A percentile compares a stretch with the other conserved stretches of the same genome.
These are phyloP conservation scores for Debaryomyces psychrophilus DNA, from an alignment of 1,139 yeast species.

Conservation along the genomic window DNA sequence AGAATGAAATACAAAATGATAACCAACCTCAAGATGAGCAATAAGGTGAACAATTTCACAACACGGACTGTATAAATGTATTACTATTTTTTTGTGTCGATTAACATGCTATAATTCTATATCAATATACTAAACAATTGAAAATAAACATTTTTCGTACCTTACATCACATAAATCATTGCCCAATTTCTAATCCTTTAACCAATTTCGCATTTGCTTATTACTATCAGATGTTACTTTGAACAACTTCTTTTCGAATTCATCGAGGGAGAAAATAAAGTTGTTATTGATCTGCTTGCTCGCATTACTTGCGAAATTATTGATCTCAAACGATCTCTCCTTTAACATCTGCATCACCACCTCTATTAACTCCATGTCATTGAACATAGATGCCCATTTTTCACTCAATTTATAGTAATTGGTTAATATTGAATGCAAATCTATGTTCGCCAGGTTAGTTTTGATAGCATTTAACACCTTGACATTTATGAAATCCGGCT, in stretches of 20 bases:
- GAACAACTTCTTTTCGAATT: conserved; percentile 67
- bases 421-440: conserved; percentile 66
- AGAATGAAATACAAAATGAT: conserved; percentile 2
- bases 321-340: conserved; percentile 68
- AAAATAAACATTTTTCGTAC: conserved; percentile 15
- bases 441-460: conserved; percentile 69
- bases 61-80: conserved; percentile 7
- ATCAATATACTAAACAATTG: conserved; percentile 1
- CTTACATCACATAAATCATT: conserved; percentile 9
- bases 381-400: conserved; percentile 73
- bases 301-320: conserved; percentile 68
- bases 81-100: conserved; percentile 7
- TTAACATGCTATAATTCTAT: conserved; percentile 5
- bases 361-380: conserved; percentile 62
- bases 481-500: conserved; percentile 66
- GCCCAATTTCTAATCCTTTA: conserved; percentile 20
- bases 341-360: conserved; percentile 59
- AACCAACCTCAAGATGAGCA: conserved; percentile 5
- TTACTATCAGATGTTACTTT: conserved; percentile 62
- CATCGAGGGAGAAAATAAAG: conserved; percentile 71
- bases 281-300: conserved; percentile 45
- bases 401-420: conserved; percentile 70
- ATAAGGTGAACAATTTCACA: neutral
- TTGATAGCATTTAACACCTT: conserved; percentile 81
- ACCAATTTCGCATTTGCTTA: conserved; percentile 68